Base-by-base conservation (phyloP, 2,329 filamentous ascomycete species). In the Penicillium verrucosum region DNA sequence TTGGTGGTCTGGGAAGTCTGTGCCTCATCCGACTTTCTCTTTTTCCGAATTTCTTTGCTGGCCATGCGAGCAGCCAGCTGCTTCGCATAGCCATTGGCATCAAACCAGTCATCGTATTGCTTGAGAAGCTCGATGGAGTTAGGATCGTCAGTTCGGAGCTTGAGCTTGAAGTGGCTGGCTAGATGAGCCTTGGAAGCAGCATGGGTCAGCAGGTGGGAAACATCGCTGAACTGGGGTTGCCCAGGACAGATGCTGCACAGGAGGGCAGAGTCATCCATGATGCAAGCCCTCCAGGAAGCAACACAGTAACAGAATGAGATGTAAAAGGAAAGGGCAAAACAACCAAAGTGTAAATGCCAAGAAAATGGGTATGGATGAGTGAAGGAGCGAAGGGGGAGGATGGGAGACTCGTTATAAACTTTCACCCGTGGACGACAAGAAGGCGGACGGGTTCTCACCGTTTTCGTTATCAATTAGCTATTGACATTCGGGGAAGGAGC, bases 151-250 rank as follows among this genome's bases (percentile, higher is more conserved):
- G 85, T 82, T 56, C 84, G 85, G 63, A 96, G 84, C 66, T 90
- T 87, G 51, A 91, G 82, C 68, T 90, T 91, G 77, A 92, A 95
- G 67, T 90, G 86, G 70, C 90, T 84, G 58, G 91, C 87, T 34
- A 97, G 79, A 72, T 97, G 93, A n/a, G 89, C 89, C 72, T 97
- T 97, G 62, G 92, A 97, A 58, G 89, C 86, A 60, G 97, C 85
- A 70, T 97, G 93, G 12, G 93, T 97, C 69, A 97, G 84, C 37
- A 97, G 80, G 73, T 97, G 93, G 34, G 92, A 96, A 43, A 92
- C 81, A 74, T 97, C 93, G 54, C 91, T 96, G 76, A 97, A 97
- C 30, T 77, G 83, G 38, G 90, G 90, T 59, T 82, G 83, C 64
- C 88, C 90, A 36, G 89, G 88, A 72, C 93, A 97, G 64, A 96